Conservation (phyloP, 2,329 filamentous ascomycete genomes). For the Colletotrichum somersetense region DNA sequence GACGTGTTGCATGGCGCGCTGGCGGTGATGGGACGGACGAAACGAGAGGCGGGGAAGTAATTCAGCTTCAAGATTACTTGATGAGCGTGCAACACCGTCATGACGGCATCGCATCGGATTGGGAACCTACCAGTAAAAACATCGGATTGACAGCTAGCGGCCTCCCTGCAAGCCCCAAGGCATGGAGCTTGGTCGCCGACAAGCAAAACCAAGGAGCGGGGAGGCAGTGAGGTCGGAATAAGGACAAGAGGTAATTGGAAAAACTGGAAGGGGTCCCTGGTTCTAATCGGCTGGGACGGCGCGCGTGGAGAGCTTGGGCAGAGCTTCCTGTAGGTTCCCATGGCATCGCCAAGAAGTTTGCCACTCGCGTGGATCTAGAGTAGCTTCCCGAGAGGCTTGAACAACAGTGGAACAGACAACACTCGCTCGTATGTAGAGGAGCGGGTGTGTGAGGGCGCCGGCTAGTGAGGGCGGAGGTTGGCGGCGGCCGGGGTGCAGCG, state of each 20-base stretch:
- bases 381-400: constrained; percentile 4
- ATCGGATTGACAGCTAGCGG: background rate
- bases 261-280: constrained; percentile 8
- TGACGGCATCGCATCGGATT: constrained; percentile 5
- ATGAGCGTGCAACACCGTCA: background rate
- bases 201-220: background rate
- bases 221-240: constrained; percentile 9
- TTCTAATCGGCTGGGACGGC: background rate
- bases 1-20: background rate
- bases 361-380: constrained; percentile 7
- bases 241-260: background rate
- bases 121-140: constrained; percentile 1
- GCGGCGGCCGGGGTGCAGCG: background rate
- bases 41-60: background rate
- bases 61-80: background rate
- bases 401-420: background rate
- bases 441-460: too few relatives aligned
- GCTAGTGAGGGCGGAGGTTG: constrained; percentile 3
- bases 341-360: constrained; percentile 1
- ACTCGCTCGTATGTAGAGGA: background rate
- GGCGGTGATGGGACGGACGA: background rate
- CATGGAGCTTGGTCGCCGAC: background rate
- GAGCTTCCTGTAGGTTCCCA: background rate
- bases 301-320: background rate
- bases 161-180: background rate